A percentile compares a stretch with the other conserved stretches of the same genome.
phyloP scores from a whole-genome alignment of 176 grass and related monocot genomes.

The Triticum dicoccoides region DNA sequence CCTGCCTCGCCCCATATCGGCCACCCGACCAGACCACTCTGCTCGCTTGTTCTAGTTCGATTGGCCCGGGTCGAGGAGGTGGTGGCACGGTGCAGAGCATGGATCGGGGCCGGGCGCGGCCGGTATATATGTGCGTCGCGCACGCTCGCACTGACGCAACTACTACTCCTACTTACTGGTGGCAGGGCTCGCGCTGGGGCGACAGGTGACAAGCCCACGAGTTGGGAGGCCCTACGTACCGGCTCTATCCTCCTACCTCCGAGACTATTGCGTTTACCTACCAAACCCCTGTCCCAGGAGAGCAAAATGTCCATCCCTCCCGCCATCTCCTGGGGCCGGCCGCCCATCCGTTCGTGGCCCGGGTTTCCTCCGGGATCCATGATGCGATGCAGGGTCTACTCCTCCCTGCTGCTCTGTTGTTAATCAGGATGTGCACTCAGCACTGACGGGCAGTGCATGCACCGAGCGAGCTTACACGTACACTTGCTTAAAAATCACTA shows the following conservation, averaged over 20 bases:
- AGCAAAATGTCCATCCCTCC: conserved; percentile 20
- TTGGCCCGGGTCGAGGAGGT: not conserved
- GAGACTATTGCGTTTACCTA: conserved; percentile 49
- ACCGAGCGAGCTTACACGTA: conserved; percentile 23
- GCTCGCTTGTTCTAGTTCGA: not conserved
- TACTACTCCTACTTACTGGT: not conserved
- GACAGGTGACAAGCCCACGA: conserved; percentile 23
- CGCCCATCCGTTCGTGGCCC: conserved; percentile 32
- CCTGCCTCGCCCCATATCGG: conserved; percentile 61
- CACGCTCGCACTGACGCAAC: not conserved
- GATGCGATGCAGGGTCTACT: conserved; percentile 22
- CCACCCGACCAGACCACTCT: not conserved
- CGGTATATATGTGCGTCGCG: conserved; percentile 33
- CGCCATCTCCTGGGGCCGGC: not conserved
- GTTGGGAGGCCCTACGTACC: not conserved
- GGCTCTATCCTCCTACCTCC: not conserved
- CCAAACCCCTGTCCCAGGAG: conserved; percentile 57
- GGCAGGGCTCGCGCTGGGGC: not conserved
- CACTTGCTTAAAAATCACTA: not conserved
- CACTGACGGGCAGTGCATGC: not conserved
- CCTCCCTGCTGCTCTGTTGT: not conserved
- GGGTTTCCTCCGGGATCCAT: conserved; percentile 3
- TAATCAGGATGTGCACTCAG: conserved; percentile 6
- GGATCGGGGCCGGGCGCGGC: not conserved
- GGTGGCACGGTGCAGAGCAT: conserved; percentile 3